Percentiles rank a stretch among this genome's conserved stretches.
Conservation (phyloP, 352 stramenopile genomes). For the Globisporangium solare region DNA sequence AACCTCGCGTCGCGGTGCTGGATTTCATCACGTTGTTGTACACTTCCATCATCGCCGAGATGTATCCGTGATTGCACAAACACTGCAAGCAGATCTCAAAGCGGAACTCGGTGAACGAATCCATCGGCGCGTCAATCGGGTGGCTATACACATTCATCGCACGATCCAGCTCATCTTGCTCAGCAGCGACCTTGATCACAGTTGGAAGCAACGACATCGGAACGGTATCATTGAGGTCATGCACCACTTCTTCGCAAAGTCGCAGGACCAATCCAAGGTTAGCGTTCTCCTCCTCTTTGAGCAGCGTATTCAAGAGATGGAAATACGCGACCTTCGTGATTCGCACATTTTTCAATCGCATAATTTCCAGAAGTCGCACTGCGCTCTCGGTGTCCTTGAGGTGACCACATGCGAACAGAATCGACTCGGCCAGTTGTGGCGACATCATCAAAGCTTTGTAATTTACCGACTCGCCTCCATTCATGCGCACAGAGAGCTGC, state of each 20-base stretch:
- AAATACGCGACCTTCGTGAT: conserved; percentile 56
- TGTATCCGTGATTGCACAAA: conserved; percentile 37
- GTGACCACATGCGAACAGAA: conserved; percentile 51
- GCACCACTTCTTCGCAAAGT: conserved; percentile 50
- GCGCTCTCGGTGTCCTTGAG: conserved; percentile 27
- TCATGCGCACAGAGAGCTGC: conserved; percentile 13
- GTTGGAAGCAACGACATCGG: conserved; percentile 50
- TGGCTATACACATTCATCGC: conserved; percentile 67
- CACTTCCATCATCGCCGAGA: conserved; percentile 48
- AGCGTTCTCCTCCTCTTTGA: conserved; percentile 41
- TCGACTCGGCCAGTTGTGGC: conserved; percentile 34
- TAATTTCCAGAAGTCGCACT: conserved; percentile 29
- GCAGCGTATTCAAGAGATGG: conserved; percentile 46
- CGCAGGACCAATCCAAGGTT: conserved; percentile 48
- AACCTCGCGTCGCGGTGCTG: conserved; percentile 21
- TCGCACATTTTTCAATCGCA: conserved; percentile 25
- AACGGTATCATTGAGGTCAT: conserved; percentile 31
- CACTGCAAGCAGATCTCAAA: conserved; percentile 70
- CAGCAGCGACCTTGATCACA: conserved; percentile 52
- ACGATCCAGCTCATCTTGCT: conserved; percentile 42
- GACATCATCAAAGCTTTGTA: conserved; percentile 29
- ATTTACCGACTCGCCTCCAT: background rate
- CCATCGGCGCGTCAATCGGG: conserved; percentile 30
- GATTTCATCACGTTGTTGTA: conserved; percentile 49
- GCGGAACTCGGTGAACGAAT: conserved; percentile 43